Percentiles rank a stretch among this genome's conserved stretches.
phyloP scores from a whole-genome alignment of 495 filamentous ascomycete genomes.

The Xylaria palmicola region DNA sequence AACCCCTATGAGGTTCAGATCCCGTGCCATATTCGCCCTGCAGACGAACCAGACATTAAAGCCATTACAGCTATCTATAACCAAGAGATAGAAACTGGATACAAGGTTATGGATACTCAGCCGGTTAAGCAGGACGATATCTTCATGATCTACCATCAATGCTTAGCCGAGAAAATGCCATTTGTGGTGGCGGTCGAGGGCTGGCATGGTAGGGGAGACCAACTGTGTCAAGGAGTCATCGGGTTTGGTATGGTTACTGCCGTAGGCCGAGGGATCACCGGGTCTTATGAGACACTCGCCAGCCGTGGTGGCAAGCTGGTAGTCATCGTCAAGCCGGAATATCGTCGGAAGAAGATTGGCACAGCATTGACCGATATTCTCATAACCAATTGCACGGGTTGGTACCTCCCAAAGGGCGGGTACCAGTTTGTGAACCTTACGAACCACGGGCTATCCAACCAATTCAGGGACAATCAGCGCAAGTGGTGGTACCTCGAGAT shows the following conservation, averaged over 20 bases:
- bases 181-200: constrained; percentile 43
- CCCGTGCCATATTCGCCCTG: constrained; percentile 37
- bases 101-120: constrained; percentile 31
- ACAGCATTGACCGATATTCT: constrained; percentile 38
- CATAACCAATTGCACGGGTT: constrained; percentile 26
- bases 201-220: not conserved
- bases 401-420: constrained; percentile 18
- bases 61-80: constrained; percentile 38
- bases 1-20: constrained; percentile 25
- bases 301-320: constrained; percentile 24
- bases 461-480: constrained; percentile 17
- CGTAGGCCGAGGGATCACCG: constrained; percentile 9
- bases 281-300: constrained; percentile 16
- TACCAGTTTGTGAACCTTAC: constrained; percentile 33
- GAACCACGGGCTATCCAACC: constrained; percentile 21
- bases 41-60: constrained; percentile 26
- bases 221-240: constrained; percentile 17
- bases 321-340: constrained; percentile 35
- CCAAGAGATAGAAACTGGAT: constrained; percentile 29
- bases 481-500: constrained; percentile 28
- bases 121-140: constrained; percentile 23
- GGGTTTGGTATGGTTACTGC: constrained; percentile 36
- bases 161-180: constrained; percentile 28
- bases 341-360: constrained; percentile 36
- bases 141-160: constrained; percentile 21